Evolutionary conservation across 768 basidiomycete species (phyloP).

Genomic region (Favolaschia claudopus): DNA sequence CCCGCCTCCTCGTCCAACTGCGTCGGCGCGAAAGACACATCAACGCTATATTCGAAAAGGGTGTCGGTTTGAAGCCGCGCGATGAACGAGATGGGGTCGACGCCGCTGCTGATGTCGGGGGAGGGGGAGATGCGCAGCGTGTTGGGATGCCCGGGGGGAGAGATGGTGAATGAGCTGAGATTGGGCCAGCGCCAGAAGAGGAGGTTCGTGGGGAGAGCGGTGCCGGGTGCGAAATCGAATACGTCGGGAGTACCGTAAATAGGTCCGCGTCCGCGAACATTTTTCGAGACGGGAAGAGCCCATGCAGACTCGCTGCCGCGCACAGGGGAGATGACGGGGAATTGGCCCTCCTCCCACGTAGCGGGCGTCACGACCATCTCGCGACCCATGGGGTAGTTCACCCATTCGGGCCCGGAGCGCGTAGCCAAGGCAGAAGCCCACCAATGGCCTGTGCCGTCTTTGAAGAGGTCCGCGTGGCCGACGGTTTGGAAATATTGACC

Average conservation of each 20-base stretch:
- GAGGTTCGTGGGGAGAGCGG: conserved; percentile 27
- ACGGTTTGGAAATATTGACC: conserved; percentile 36
- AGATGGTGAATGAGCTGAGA: conserved; percentile 23
- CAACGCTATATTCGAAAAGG: conserved; percentile 25
- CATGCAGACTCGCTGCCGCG: conserved; percentile 17
- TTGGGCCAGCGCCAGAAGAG: conserved; percentile 31
- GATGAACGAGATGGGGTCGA: conserved; percentile 29
- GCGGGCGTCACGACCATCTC: conserved; percentile 40
- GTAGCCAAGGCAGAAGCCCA: conserved; percentile 35
- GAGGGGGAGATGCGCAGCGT: conserved; percentile 25
- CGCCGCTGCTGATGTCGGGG: conserved; percentile 24
- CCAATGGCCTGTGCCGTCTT: conserved; percentile 35
- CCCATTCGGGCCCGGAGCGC: conserved; percentile 27
- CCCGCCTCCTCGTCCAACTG: conserved; percentile 32
- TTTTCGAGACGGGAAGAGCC: neutral
- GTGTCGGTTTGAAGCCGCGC: conserved; percentile 33
- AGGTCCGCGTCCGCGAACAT: conserved; percentile 15
- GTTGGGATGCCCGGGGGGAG: conserved; percentile 17
- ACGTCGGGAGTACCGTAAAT: conserved; percentile 20
- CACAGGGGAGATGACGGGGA: conserved; percentile 16
- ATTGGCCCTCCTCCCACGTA: conserved; percentile 29
- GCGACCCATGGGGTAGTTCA: conserved; percentile 34
- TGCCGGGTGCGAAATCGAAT: conserved; percentile 23
- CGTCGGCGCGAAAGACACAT: conserved; percentile 24
- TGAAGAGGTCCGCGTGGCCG: conserved; percentile 41